phyloP scores from a whole-genome alignment of 768 basidiomycete genomes.

The Cystofilobasidium macerans region DNA sequence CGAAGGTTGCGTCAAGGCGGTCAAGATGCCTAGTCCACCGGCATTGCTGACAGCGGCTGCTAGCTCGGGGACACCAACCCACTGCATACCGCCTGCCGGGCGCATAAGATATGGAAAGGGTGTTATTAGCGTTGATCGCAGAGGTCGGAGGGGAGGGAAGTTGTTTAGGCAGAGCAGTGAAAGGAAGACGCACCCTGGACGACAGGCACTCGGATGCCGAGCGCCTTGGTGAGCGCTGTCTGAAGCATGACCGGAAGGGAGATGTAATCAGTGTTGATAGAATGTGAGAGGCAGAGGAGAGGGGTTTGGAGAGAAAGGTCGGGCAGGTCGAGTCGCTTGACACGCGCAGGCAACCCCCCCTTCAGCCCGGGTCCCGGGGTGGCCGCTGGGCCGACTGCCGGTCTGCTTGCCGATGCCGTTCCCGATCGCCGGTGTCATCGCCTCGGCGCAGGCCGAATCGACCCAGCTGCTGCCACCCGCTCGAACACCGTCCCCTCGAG shows the following conservation, averaged over 20 bases:
- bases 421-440: too few relatives aligned
- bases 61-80: slow-evolving; percentile 47
- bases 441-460: too few relatives aligned
- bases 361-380: too few relatives aligned
- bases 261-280: too few relatives aligned
- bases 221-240: slow-evolving; percentile 31
- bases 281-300: neutral
- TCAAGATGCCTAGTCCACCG: slow-evolving; percentile 54
- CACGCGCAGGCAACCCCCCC: too few relatives aligned
- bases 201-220: slow-evolving; percentile 45
- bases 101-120: neutral
- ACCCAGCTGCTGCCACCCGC: too few relatives aligned
- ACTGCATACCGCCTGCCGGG: slow-evolving; percentile 48
- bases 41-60: slow-evolving; percentile 31
- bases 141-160: neutral
- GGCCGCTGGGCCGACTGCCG: too few relatives aligned
- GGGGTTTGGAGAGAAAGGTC: too few relatives aligned
- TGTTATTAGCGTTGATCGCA: neutral
- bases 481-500: too few relatives aligned
- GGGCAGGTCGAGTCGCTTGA: too few relatives aligned
- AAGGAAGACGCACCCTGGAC: slow-evolving; percentile 45
- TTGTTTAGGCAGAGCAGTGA: neutral
- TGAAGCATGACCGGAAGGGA: slow-evolving; percentile 19
- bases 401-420: too few relatives aligned
- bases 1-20: slow-evolving; percentile 74